Base-by-base conservation (phyloP, 2,329 filamentous ascomycete species). In the Pezicula carpinea region DNA sequence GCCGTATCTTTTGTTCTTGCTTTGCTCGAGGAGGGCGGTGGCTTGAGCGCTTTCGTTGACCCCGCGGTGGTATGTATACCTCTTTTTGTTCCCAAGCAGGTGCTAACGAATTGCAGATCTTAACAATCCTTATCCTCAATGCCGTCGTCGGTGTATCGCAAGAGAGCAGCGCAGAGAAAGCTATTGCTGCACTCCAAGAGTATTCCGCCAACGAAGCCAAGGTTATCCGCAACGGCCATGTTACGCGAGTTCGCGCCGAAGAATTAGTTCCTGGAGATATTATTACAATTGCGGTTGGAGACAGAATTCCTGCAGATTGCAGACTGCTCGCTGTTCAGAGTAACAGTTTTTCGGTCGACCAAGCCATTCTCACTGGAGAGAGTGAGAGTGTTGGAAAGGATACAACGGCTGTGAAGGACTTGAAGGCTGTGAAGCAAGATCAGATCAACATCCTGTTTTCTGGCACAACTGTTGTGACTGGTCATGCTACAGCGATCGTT, bases 191-290 rank as follows among this genome's bases (percentile, higher is more conserved):
- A 38, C 80, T 99, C 48, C 93, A 99, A 71, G 92, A 99, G 79
- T 99, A 99, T 73, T 97, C 92, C 23, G 93, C 93, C 63, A 99
- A 97, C 69, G 89, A 96, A 69, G 92, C 93, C 59, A 99, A 92
- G 65, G 92, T 95, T 44, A 69, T 96, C 49, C 87, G 93, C 61
- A 69, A 71, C 59, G 90, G 92, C 43, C 80, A 85, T 59, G 74
- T 92, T 53, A 81, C 83, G 55, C 82, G 87, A 57, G 73, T 99
- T 71, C 95, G 93, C 75, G 93, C 93, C n/a, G 93, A 99, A 62
- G 90, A 97, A 55, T 72, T 99, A 58, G 93, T 99, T 19, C 93
- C 95, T 11, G 93, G 93, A 61, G 93, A 99, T 65, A 82, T 99
- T 49, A 77, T 99, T 46, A 85, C 87, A 33, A 80, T 99, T 39